Evolutionary conservation across 495 filamentous ascomycete genomes (phyloP), one percentile per base, ranked within the genome.

Genomic region (Penicillium atrosanguineum): DNA sequence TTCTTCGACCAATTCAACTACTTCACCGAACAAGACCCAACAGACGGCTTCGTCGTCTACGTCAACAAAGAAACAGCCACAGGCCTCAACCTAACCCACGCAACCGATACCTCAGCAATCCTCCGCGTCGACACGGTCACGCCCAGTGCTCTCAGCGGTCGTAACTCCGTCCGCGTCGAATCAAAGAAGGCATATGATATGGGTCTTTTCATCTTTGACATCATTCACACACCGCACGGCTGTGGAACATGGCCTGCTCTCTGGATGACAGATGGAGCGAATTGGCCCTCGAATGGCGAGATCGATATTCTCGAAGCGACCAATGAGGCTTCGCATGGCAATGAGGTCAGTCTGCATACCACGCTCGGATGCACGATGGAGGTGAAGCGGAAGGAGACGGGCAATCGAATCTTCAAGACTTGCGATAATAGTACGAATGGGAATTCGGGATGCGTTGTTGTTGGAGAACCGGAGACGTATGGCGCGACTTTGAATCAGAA

Each of bases 261-360:
- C 28, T 87, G 84, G 84, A 65, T 87, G n/a, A 82, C 83, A 0
- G 83, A 79, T 9, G 76, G 79, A 0, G 60, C 71, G 23, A 77
- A 79, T 31, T 87, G 84, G 84, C 84, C 84, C 0, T 37, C 26
- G 0, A 74, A 78, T 41, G 77, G 77, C 14, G 77, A 80, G 58
- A 80, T 80, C 21, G 77, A 80, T 53, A 57, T 79, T n/a, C 49
- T 80, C 15, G 77, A 80, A 48, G 59, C 71, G 3, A 69, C 65
- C 15, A 80, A 80, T 31, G 59, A 62, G 14, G 77, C 61, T 9
- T 72, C 67, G 1, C 59, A 69, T 38, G 79, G 79, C 7, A 76
- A 76, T 38, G 68, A 71, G 28, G 62, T 75, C 28, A 73, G 72
- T 0, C 59, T 80, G 14, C 76, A 80, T 53, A 76, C 76, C 1